Evolutionary conservation across 495 filamentous ascomycete species (phyloP), one percentile per base, ranked within the genome.

Genomic region (Polyplosphaeria fusca): DNA sequence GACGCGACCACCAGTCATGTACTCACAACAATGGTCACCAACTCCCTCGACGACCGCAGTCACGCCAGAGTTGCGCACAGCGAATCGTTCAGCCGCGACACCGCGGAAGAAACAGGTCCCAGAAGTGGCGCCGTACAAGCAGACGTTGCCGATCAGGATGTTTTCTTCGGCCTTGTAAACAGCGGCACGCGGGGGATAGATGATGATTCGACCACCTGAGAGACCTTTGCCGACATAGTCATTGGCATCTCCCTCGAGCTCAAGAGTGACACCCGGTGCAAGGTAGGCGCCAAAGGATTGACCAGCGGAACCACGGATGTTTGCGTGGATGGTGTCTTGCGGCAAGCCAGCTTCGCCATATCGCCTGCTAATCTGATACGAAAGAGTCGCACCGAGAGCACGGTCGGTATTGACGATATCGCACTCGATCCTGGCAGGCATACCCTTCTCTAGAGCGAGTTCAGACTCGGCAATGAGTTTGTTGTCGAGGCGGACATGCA

Each of bases 381-480:
- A 99, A 11, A 99, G 78, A 3, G 92, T 96, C 12, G 93, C 90
- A 67, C 93, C 93, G 71, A 99, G 80, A 32, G 88, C 87, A 65
- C 93, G 91, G 70, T 99, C 93, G 28, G 94, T 99, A 72, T 99
- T 99, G 75, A 96, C 88, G 67, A 99, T 89, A 66, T 99, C 93
- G 63, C 89, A 95, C 75, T 99, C 93, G 67, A 99, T 93, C 32
- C 94, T 82, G 61, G 89, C 91, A 2, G 94, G 93, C 24, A 96
- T 79, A 13, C 93, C 93, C 77, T 96, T 97, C 73, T 96, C 92
- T 13, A 99, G 79, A 30, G 93, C 95, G 68, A 95, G 80, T 76
- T 99, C 93, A 20, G 93, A 93, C 72, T 99, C 93, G 13, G 91
- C 89, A 64, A 99, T 97, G 46, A 99, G 80, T 77, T 97, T 97